These are phyloP conservation scores for Chytridiales sp. DNA, from an alignment of 371 early-diverging fungal genomes.

Conservation along the genomic window DNA sequence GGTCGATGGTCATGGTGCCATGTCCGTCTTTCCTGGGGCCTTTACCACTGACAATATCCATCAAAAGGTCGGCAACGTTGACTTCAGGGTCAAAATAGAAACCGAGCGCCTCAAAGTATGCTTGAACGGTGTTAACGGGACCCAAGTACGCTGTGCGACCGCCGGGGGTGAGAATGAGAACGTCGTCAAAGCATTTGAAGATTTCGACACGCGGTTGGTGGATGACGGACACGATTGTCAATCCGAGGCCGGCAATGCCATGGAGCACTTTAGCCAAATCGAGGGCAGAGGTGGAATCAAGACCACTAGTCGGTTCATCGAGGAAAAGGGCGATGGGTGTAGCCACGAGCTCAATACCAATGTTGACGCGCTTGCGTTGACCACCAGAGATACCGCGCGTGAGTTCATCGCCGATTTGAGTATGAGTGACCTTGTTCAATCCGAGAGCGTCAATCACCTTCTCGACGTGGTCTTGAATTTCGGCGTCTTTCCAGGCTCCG, in stretches of 20 bases:
- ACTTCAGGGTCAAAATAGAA: conserved; percentile 24
- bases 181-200: conserved; percentile 82
- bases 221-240: conserved; percentile 70
- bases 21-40: conserved; percentile 12
- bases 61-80: conserved; percentile 46
- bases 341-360: conserved; percentile 80
- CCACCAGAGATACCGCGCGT: conserved; percentile 76
- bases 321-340: conserved; percentile 56
- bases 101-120: conserved; percentile 35
- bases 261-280: conserved; percentile 63
- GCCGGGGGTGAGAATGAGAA: conserved; percentile 74
- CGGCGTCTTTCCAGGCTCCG: conserved; percentile 50
- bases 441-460: conserved; percentile 55
- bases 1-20: conserved; percentile 8
- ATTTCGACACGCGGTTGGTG: conserved; percentile 84
- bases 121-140: conserved; percentile 21
- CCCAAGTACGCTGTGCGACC: conserved; percentile 81
- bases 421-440: conserved; percentile 53
- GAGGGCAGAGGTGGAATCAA: conserved; percentile 70
- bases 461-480: conserved; percentile 45
- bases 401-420: conserved; percentile 72
- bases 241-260: conserved; percentile 57
- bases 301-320: conserved; percentile 77
- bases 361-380: conserved; percentile 81
- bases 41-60: conserved; percentile 45